Conservation (phyloP, 208 protist species). For the Borovskyia barvae region DNA sequence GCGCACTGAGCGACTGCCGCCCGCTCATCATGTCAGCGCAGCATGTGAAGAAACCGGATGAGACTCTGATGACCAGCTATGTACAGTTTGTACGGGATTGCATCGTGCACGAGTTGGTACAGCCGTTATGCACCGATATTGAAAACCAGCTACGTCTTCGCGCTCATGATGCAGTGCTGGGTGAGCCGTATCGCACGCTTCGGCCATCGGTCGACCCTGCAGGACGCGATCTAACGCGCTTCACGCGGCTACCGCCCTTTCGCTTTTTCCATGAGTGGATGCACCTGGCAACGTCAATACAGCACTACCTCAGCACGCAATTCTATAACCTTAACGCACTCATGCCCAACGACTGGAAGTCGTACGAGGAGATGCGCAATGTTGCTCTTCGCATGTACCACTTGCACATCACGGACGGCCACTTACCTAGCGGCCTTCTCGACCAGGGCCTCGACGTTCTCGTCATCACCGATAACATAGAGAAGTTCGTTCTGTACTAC, state of each 20-base stretch:
- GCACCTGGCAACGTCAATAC: constrained; percentile 71
- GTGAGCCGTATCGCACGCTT: constrained; percentile 25
- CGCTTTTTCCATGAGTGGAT: constrained; percentile 82
- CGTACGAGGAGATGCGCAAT: constrained; percentile 96
- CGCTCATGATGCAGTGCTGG: constrained; percentile 84
- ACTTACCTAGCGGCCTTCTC: constrained; percentile 92
- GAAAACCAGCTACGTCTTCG: constrained; percentile 93
- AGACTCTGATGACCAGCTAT: constrained; percentile 50
- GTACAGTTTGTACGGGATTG: constrained; percentile 53
- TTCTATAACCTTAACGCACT: constrained; percentile 98
- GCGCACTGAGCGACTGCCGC: constrained; percentile 67
- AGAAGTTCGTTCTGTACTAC: constrained; percentile 96
- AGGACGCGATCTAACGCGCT: constrained; percentile 62
- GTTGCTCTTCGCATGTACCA: constrained; percentile 92
- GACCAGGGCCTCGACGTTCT: constrained; percentile 97
- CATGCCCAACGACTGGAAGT: constrained; percentile 93
- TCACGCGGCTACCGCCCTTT: constrained; percentile 82
- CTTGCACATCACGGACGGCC: constrained; percentile 77
- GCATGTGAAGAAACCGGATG: constrained; percentile 10
- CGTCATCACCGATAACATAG: constrained; percentile 97
- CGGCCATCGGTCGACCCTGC: constrained; percentile 2
- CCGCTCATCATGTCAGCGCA: constrained; percentile 37
- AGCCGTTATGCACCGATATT: constrained; percentile 87
- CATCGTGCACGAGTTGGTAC: constrained; percentile 48
- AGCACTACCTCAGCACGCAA: constrained; percentile 92